Evolutionary conservation across 176 grass and related monocot species (phyloP).

Genomic region (Saccharum officinarum): DNA sequence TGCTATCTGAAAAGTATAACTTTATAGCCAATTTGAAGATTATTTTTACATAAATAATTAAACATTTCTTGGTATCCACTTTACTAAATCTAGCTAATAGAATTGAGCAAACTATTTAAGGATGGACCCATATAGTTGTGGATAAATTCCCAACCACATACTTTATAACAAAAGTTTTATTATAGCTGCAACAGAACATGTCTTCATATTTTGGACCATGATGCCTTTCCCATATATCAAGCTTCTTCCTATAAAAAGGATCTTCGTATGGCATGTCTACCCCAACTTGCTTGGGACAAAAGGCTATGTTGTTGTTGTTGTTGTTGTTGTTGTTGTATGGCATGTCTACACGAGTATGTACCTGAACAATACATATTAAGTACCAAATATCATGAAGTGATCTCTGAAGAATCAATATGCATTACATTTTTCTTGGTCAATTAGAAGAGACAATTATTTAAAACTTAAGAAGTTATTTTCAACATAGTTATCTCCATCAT

Average conservation of each 20-base stretch:
- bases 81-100: not conserved
- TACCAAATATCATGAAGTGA: slow-evolving; percentile 1
- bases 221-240: slow-evolving; percentile 52
- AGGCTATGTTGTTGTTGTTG: too few species aligned
- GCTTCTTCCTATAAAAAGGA: slow-evolving; percentile 51
- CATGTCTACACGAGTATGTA: slow-evolving; percentile 52
- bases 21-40: not conserved
- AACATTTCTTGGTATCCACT: not conserved
- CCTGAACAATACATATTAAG: slow-evolving; percentile 47
- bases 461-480: not conserved
- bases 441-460: not conserved
- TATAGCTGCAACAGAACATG: slow-evolving; percentile 10
- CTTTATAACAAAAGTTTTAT: slow-evolving; percentile 54
- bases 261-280: slow-evolving; percentile 61
- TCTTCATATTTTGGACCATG: slow-evolving; percentile 40
- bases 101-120: slow-evolving; percentile 11
- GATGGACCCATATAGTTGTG: not conserved
- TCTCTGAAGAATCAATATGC: slow-evolving; percentile 11
- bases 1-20: not conserved
- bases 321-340: too few species aligned
- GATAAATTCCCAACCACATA: slow-evolving; percentile 36
- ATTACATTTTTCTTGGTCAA: slow-evolving; percentile 23
- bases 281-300: too few species aligned
- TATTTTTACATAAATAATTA: slow-evolving; percentile 6
- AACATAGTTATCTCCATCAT: not conserved